Percentiles rank a stretch among this genome's conserved stretches.
These are phyloP conservation scores for Nemania sp. DNA, from an alignment of 2,329 filamentous ascomycete species.

Conservation along the genomic window DNA sequence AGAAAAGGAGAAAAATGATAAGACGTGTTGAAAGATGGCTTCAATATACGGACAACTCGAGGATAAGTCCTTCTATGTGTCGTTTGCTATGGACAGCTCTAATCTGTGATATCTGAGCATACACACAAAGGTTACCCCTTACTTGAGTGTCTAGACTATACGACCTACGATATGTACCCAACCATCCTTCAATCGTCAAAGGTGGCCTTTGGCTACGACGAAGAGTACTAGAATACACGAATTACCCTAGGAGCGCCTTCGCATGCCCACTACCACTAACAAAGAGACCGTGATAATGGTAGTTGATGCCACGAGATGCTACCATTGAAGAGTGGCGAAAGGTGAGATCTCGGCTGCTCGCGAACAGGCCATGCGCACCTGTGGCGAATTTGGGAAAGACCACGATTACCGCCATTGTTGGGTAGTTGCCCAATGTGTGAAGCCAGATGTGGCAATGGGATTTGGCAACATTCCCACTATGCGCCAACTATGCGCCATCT, in stretches of 20 bases:
- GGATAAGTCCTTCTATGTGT: background rate
- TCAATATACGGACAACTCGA: background rate
- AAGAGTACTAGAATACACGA: conserved; percentile 13
- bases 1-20: conserved; percentile 1
- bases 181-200: conserved; percentile 7
- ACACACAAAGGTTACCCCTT: background rate
- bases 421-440: background rate
- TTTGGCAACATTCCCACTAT: background rate
- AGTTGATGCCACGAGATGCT: background rate
- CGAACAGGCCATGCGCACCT: background rate
- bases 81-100: background rate
- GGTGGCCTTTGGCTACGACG: conserved; percentile 10
- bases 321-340: conserved; percentile 27
- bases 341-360: conserved; percentile 6
- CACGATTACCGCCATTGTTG: background rate
- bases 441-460: conserved; percentile 13
- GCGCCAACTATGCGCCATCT: background rate
- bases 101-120: background rate
- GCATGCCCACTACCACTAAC: conserved; percentile 3
- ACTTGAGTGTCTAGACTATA: conserved; percentile 10
- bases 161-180: background rate
- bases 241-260: background rate
- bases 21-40: background rate
- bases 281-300: conserved; percentile 7
- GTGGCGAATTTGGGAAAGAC: conserved; percentile 24